A percentile compares a stretch with the other conserved stretches of the same genome.
These are phyloP conservation scores for Ogataea methylovora DNA, from an alignment of 805 yeast species.

Conservation along the genomic window DNA sequence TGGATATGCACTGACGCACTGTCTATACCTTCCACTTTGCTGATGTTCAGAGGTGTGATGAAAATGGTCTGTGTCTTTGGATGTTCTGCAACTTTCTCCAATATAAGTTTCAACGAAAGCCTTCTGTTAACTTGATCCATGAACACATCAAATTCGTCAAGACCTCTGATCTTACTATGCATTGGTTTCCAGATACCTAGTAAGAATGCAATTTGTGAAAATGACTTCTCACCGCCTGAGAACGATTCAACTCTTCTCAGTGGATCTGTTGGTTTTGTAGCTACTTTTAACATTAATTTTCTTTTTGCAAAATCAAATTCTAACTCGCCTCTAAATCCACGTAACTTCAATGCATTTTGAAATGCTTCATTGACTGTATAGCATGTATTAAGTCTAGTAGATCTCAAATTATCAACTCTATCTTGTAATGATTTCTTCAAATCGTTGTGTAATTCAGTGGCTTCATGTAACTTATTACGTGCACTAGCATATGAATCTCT, in stretches of 20 bases:
- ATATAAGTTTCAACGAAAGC: constrained; percentile 66
- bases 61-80: constrained; percentile 79
- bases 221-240: constrained; percentile 96
- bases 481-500: constrained; percentile 37
- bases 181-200: constrained; percentile 90
- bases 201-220: constrained; percentile 81
- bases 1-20: constrained; percentile 53
- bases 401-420: constrained; percentile 34
- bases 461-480: constrained; percentile 28
- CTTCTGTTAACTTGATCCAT: constrained; percentile 93
- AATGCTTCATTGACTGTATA: constrained; percentile 48
- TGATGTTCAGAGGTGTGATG: constrained; percentile 90
- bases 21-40: constrained; percentile 55
- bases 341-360: constrained; percentile 47
- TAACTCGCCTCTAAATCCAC: constrained; percentile 72
- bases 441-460: constrained; percentile 21
- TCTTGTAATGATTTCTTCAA: constrained; percentile 30
- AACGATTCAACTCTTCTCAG: constrained; percentile 71
- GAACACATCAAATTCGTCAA: constrained; percentile 95
- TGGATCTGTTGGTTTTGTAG: constrained; percentile 50
- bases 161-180: constrained; percentile 79
- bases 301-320: constrained; percentile 49
- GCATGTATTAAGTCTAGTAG: constrained; percentile 33
- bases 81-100: constrained; percentile 56
- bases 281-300: constrained; percentile 49